Percentiles rank a stretch among this genome's conserved stretches.
These are phyloP conservation scores for Prunus yedoensis DNA, from an alignment of 331 rosid genomes.

Conservation along the genomic window DNA sequence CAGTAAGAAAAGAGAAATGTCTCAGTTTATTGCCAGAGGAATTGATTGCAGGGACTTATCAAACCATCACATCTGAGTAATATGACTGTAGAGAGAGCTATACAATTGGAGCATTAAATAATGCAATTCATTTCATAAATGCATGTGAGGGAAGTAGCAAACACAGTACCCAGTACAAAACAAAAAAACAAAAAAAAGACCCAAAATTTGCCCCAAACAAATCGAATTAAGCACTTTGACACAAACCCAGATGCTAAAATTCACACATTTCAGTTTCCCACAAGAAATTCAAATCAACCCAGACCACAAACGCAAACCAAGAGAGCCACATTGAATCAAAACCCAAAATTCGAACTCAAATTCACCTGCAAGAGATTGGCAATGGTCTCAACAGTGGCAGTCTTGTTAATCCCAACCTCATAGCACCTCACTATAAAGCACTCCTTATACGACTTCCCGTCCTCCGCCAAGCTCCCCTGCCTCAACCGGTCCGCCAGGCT, in stretches of 20 bases:
- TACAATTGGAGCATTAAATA: not conserved
- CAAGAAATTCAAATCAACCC: not conserved
- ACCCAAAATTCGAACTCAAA: not conserved
- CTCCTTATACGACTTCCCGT: slow-evolving; percentile 87
- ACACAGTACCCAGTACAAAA: not conserved
- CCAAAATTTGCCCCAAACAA: not conserved
- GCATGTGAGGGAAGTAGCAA: slow-evolving; percentile 2
- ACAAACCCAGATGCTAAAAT: not conserved
- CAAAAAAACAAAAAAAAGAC: not conserved
- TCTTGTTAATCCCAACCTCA: slow-evolving; percentile 96
- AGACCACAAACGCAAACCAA: not conserved
- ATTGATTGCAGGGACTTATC: not conserved
- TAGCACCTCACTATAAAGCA: slow-evolving; percentile 86
- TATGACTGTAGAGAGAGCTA: not conserved
- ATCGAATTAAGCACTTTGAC: not conserved
- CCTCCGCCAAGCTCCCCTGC: slow-evolving; percentile 78
- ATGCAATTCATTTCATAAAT: not conserved
- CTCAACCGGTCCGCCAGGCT: slow-evolving; percentile 75
- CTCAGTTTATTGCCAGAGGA: not conserved
- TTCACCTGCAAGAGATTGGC: slow-evolving; percentile 92
- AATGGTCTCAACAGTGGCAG: slow-evolving; percentile 95
- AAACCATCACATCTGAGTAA: not conserved
- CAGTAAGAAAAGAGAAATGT: not conserved
- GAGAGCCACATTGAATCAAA: not conserved
- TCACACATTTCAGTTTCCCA: not conserved